A percentile compares a stretch with the other conserved stretches of the same genome.
These are phyloP conservation scores for Waitea zeae DNA, from an alignment of 1,284 basidiomycete species.

Conservation along the genomic window DNA sequence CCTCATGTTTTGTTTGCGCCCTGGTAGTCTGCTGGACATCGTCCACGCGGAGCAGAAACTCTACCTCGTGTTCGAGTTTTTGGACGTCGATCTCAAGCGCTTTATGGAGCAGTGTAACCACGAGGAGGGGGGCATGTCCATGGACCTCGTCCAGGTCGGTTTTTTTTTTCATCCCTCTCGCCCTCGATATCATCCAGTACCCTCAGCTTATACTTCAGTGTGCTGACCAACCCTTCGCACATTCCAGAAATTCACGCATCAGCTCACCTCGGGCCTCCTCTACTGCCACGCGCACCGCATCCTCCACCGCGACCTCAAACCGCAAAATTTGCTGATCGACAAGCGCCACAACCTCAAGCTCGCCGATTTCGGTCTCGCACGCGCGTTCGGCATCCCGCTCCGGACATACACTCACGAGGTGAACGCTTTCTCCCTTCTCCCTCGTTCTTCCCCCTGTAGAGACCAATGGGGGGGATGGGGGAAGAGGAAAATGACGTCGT, in stretches of 20 bases:
- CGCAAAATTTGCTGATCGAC: constrained; percentile 94
- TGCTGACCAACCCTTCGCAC: too few relatives aligned
- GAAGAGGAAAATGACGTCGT: too few relatives aligned
- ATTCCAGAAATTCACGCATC: constrained; percentile 75
- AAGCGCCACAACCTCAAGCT: constrained; percentile 83
- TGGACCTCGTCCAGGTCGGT: constrained; percentile 74
- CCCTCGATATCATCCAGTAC: constrained; percentile 1
- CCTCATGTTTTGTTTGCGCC: too few relatives aligned
- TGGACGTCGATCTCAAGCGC: constrained; percentile 88
- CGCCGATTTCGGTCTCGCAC: constrained; percentile 91
- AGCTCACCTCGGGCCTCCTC: constrained; percentile 74
- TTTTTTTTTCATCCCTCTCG: too few relatives aligned
- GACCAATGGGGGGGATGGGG: too few relatives aligned
- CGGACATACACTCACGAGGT: constrained; percentile 98
- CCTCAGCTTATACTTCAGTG: background rate
- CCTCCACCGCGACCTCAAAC: constrained; percentile 93
- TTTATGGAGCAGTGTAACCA: constrained; percentile 86
- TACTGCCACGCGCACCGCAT: constrained; percentile 97
- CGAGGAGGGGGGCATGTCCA: constrained; percentile 50
- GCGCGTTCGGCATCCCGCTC: constrained; percentile 96
- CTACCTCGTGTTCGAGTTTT: constrained; percentile 93
- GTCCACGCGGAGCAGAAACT: constrained; percentile 95
- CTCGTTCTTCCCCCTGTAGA: background rate
- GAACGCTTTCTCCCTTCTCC: too few relatives aligned
- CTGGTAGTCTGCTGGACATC: constrained; percentile 82